Evolutionary conservation across 2,329 filamentous ascomycete species (phyloP), one percentile per base, ranked within the genome.

Genomic region (Phyllosticta capitalensis): DNA sequence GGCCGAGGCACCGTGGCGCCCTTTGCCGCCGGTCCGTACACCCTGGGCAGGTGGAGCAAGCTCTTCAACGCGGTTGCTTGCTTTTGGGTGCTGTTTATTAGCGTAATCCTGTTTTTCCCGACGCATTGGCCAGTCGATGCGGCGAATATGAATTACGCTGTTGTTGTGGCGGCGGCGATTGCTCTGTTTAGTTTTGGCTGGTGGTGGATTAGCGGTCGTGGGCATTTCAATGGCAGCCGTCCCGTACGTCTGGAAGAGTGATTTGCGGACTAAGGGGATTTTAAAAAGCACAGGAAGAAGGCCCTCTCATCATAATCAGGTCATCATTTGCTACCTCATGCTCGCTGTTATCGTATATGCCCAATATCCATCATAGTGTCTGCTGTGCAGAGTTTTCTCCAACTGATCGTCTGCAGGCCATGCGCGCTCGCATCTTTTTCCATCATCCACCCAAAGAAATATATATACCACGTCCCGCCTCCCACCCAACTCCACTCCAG

Each of bases 21-120:
- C 24, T 83, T 83, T 65, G 77, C 81, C 55, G 78, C 81, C 22
- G 83, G 82, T 0, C 83, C 81, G 1, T 84, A 79, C 65, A 81
- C 78, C 0, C 76, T 85, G 56, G 82, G 82, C 0, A 74, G 65
- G 63, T 83, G 79, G 79, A 79, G 80, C 57, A 76, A 75, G 54
- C 76, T 77, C 0, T 68, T 85, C 56, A 86, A 85, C 63, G 72
- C 73, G 6, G 69, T 84, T 12, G 81, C 83, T 1, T 76, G 83
- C n/a, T 69, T 72, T 3, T 86, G 84, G 84, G 83, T 85, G 3
- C 63, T 78, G 24, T 84, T 86, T 65, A 85, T 86, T 63, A 84
- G 81, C 64, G 74, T 81, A 9, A 78, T 86, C n/a, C 71, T 86
- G 19, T 82, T 78, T 68, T 78, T 78, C 70, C 76, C 76, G 3